Percentiles rank a stretch among this genome's conserved stretches.
Evolutionary conservation across 306 rosid species (phyloP).

Genomic region (Prunus padus): DNA sequence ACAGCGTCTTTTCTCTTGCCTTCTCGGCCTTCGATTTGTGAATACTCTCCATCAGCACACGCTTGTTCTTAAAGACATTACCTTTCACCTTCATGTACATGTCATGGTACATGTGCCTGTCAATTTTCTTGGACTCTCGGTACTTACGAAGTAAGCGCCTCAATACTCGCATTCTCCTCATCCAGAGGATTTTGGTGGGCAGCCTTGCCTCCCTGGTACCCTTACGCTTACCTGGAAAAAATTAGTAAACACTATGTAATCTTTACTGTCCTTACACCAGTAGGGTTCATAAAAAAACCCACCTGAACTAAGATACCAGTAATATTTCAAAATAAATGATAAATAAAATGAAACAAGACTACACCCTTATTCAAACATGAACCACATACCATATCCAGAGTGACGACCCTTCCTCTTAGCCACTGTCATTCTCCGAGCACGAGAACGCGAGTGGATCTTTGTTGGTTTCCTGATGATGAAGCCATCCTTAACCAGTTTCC

Average conservation of each 20-base stretch:
- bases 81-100: conserved; percentile 59
- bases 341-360: background rate
- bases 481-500: conserved; percentile 97
- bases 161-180: conserved; percentile 53
- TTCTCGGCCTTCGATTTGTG: conserved; percentile 56
- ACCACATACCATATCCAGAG: conserved; percentile 78
- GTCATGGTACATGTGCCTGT: conserved; percentile 49
- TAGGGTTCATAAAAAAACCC: background rate
- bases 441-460: conserved; percentile 93
- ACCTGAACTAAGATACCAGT: background rate
- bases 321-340: background rate
- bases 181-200: conserved; percentile 59
- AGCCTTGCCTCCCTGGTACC: conserved; percentile 65
- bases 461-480: conserved; percentile 92
- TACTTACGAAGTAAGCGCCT: conserved; percentile 55
- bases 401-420: conserved; percentile 98
- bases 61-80: conserved; percentile 52
- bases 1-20: conserved; percentile 47
- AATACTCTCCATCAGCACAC: conserved; percentile 54
- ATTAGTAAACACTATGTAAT: background rate
- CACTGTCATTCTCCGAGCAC: conserved; percentile 88
- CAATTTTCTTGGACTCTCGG: conserved; percentile 47
- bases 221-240: conserved; percentile 54
- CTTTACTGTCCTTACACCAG: background rate
- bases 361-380: background rate